phyloP scores from a whole-genome alignment of 176 grass and related monocot species.

The Lolium multiflorum region DNA sequence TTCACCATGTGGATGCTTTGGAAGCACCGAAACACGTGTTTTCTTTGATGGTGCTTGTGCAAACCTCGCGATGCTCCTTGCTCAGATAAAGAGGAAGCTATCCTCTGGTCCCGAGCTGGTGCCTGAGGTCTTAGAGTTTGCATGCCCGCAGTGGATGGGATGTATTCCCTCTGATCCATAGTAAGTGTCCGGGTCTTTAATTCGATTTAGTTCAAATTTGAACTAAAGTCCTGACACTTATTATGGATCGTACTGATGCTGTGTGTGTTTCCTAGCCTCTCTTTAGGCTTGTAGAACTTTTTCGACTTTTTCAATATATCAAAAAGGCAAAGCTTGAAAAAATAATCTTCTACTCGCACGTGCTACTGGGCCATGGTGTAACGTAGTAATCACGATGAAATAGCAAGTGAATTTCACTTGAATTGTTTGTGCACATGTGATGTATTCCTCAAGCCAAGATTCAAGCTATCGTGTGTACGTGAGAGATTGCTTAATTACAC shows the following conservation, averaged over 20 bases:
- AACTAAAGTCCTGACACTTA: no score
- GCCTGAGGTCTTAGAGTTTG: not conserved
- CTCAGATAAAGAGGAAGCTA: conserved; percentile 1
- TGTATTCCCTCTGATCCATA: not conserved
- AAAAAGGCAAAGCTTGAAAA: no score
- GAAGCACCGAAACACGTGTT: not conserved
- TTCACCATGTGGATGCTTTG: not conserved
- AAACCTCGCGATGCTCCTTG: not conserved
- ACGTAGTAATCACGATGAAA: no score
- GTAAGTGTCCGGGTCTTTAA: no score
- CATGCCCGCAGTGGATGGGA: not conserved
- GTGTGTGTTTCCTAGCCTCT: no score
- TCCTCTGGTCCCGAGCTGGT: not conserved
- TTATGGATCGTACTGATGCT: not conserved
- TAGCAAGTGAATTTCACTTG: not conserved
- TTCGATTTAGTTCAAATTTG: no score
- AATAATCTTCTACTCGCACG: no score
- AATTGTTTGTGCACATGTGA: not conserved
- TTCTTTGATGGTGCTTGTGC: not conserved
- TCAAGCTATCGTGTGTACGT: not conserved
- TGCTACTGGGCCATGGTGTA: no score
- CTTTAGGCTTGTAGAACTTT: no score
- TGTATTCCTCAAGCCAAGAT: not conserved
- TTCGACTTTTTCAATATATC: no score
- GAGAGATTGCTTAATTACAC: not conserved